Percentiles rank a stretch among this genome's conserved stretches.
Evolutionary conservation across 345 rosid genomes (phyloP).

Genomic region (Odontarrhena argentea): DNA sequence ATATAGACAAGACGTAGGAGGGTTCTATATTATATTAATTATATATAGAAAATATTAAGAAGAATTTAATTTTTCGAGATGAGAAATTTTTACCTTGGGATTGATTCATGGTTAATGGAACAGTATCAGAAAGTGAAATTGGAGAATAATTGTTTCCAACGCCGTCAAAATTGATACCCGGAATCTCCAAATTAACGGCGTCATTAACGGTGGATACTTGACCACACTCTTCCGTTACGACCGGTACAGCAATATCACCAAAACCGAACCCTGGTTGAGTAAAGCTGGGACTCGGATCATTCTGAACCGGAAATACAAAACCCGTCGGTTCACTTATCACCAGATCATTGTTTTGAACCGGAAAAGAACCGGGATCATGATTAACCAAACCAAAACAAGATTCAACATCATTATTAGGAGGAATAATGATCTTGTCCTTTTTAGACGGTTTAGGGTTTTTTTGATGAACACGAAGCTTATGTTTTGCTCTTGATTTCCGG

Average conservation of each 20-base stretch:
- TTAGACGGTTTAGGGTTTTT: constrained; percentile 43
- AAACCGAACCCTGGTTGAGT: constrained; percentile 29
- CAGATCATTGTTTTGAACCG: constrained; percentile 46
- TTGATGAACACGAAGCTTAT: constrained; percentile 75
- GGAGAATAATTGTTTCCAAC: constrained; percentile 21
- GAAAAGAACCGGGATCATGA: constrained; percentile 48
- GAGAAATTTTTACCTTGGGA: constrained; percentile 49
- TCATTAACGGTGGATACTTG: constrained; percentile 11
- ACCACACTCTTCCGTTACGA: constrained; percentile 16
- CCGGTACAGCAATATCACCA: constrained; percentile 32
- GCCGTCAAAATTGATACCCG: constrained; percentile 24
- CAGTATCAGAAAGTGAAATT: constrained; percentile 33
- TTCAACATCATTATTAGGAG: constrained; percentile 15
- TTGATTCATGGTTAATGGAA: constrained; percentile 47
- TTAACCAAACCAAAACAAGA: constrained; percentile 46
- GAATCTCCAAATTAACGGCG: constrained; percentile 18
- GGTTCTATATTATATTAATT: no score
- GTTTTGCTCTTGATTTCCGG: constrained; percentile 89
- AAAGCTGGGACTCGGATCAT: constrained; percentile 3
- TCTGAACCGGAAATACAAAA: constrained; percentile 47
- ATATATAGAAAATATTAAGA: no score
- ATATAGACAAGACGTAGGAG: no score
- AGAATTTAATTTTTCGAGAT: no score
- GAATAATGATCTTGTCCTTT: constrained; percentile 22
- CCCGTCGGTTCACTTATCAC: constrained; percentile 46